Base-by-base conservation (phyloP, 2,329 filamentous ascomycete genomes). In the Monosporascus sp. region DNA sequence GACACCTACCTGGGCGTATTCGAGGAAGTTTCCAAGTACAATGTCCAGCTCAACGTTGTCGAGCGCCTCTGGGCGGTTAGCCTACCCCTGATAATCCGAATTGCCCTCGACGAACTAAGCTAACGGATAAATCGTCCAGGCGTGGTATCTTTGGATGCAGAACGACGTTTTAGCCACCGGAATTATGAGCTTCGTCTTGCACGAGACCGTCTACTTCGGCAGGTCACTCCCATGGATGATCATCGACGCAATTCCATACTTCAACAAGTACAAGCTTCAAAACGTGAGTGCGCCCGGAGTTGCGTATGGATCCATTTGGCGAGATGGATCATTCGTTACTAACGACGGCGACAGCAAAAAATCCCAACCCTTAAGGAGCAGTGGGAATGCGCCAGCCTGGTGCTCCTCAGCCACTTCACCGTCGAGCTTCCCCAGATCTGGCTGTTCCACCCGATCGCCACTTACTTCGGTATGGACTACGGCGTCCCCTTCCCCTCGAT, bases 341-440 rank as follows among this genome's bases (percentile, higher is more conserved):
- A 55, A 71, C 63, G 48, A 36, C 11, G 38, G 43, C 2, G 24
- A 40, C 52, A 76, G 68, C 77, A 82, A 75, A 97, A 97, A 80
- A 85, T 96, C 45, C 94, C 94, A 9, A 96, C 91, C n/a, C 79
- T 87, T 51, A 87, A 85, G 69, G 94, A 99, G 73, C 94, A 99
- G 75, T 96, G 90, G 85, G 84, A 92, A 68, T 99, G 94, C 76
- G 92, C 94, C 56, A 86, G 85, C 71, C 86, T 97, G 61, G 94
- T 99, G 59, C 87, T 99, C 60, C 78, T 97, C 66, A 92, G 87
- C 71, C 94, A 99, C 74, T 96, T 97, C 75, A 97, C 94, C 61
- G 94, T 97, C 72, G 94, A 99, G 75, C 84, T 99, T 38, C 94
- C 94, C 57, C 94, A 97, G 75, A 97, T 97, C 72, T 97, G 93